Conservation (phyloP, 148 eudicot genomes). For the Spergularia bocconei region DNA sequence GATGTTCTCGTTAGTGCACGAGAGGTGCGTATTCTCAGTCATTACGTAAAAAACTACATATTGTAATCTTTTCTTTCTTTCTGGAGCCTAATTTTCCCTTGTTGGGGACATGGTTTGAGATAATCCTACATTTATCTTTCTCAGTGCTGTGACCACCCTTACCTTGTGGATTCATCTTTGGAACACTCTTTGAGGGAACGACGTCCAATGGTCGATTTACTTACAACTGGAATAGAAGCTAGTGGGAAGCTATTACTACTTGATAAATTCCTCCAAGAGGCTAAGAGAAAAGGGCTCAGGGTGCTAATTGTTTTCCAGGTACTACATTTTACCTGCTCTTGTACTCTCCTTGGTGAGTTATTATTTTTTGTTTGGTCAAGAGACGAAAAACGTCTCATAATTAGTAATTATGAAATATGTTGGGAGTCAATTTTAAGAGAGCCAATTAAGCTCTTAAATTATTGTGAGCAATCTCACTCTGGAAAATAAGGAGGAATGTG, state of each 20-base stretch:
- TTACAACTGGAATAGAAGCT: slow-evolving; percentile 70
- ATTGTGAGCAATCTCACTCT: too few species aligned
- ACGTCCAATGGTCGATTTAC: slow-evolving; percentile 32
- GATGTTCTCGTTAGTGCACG: slow-evolving; percentile 40
- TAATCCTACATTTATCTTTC: slow-evolving; percentile 16
- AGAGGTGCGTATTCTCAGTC: slow-evolving; percentile 45
- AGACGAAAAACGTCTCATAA: background rate
- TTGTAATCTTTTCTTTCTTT: background rate
- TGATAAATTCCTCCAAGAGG: slow-evolving; percentile 55
- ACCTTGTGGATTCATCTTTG: slow-evolving; percentile 52
- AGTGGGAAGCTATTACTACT: slow-evolving; percentile 81
- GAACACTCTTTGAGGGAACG: slow-evolving; percentile 40
- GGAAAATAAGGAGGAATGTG: too few species aligned
- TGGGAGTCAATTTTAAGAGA: background rate
- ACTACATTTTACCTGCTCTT: slow-evolving; percentile 4
- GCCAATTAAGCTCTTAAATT: too few species aligned
- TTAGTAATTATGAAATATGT: background rate
- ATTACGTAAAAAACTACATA: background rate
- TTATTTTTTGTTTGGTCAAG: background rate
- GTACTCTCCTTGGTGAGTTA: background rate
- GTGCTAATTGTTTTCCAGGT: slow-evolving; percentile 77
- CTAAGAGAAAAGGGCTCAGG: slow-evolving; percentile 41
- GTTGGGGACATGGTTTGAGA: background rate
- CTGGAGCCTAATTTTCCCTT: background rate
- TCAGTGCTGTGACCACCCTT: slow-evolving; percentile 92